Conservation (phyloP, 2,329 filamentous ascomycete genomes). For the Talaromyces sp. region DNA sequence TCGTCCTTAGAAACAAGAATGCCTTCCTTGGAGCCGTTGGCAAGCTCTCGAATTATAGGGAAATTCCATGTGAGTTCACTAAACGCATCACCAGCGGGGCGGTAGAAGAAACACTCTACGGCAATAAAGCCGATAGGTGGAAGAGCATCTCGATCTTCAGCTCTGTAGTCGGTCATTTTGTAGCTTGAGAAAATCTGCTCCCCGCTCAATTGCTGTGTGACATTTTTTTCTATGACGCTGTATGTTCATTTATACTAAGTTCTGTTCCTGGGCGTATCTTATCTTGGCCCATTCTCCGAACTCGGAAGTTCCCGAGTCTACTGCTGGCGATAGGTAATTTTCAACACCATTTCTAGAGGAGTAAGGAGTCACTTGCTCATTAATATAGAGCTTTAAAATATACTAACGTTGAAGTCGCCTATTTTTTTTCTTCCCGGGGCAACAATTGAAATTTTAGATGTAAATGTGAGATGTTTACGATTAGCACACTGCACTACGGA, state of each 20-base stretch:
- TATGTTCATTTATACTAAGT: background rate
- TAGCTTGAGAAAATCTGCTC: background rate
- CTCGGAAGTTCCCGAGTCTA: background rate
- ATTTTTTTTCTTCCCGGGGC: too few species aligned
- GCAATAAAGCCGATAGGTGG: conserved; percentile 25
- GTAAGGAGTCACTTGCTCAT: too few species aligned
- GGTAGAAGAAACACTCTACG: conserved; percentile 27
- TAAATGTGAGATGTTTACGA: too few species aligned
- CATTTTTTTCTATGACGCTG: too few species aligned
- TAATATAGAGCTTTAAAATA: too few species aligned
- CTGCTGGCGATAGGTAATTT: too few species aligned
- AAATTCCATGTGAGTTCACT: conserved; percentile 33
- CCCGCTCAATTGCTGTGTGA: background rate
- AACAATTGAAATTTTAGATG: too few species aligned
- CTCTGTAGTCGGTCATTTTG: conserved; percentile 3
- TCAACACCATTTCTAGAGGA: too few species aligned
- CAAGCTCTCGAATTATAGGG: conserved; percentile 30
- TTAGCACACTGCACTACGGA: too few species aligned
- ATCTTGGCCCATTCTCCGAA: background rate
- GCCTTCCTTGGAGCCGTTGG: conserved; percentile 22
- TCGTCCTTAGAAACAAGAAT: conserved; percentile 23
- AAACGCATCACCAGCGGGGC: conserved; percentile 32
- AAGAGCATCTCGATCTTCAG: background rate
- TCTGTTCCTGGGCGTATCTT: too few species aligned
- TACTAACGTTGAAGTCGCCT: too few species aligned